Conservation (phyloP, 306 rosid species). For the Quercus gilva region DNA sequence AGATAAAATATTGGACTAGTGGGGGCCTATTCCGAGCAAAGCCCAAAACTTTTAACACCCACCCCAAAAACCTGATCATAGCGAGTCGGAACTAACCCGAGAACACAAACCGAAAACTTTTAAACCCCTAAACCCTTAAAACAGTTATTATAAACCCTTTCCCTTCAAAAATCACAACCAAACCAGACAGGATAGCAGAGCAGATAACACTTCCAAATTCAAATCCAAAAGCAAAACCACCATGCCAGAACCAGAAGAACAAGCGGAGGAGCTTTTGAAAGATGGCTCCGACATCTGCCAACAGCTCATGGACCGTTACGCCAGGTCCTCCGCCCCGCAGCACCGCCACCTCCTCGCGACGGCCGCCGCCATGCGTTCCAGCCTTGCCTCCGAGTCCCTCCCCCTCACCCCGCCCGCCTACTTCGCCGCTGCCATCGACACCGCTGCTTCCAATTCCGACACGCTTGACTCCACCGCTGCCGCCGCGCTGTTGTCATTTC, state of each 20-base stretch:
- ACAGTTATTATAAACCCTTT: too few relatives aligned
- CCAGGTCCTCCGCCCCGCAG: constrained; percentile 78
- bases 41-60: too few relatives aligned
- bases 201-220: too few relatives aligned
- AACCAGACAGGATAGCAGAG: too few relatives aligned
- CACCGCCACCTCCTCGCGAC: constrained; percentile 89
- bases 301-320: constrained; percentile 88
- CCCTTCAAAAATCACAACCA: too few relatives aligned
- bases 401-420: constrained; percentile 68
- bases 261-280: constrained; percentile 33
- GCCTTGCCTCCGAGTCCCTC: constrained; percentile 64
- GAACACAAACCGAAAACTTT: too few relatives aligned
- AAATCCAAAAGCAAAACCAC: background rate
- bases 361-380: constrained; percentile 72
- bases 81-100: too few relatives aligned
- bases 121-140: too few relatives aligned
- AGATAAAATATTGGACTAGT: too few relatives aligned
- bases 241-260: constrained; percentile 57
- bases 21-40: too few relatives aligned
- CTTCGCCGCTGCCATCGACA: constrained; percentile 68
- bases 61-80: too few relatives aligned
- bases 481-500: constrained; percentile 65
- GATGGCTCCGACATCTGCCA: constrained; percentile 66
- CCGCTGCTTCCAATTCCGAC: constrained; percentile 29
- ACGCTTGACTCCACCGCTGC: constrained; percentile 50